Percentiles rank a stretch among this genome's conserved stretches.
Evolutionary conservation across 2,329 filamentous ascomycete genomes (phyloP).

Genomic region (Metarhizium anisopliae): DNA sequence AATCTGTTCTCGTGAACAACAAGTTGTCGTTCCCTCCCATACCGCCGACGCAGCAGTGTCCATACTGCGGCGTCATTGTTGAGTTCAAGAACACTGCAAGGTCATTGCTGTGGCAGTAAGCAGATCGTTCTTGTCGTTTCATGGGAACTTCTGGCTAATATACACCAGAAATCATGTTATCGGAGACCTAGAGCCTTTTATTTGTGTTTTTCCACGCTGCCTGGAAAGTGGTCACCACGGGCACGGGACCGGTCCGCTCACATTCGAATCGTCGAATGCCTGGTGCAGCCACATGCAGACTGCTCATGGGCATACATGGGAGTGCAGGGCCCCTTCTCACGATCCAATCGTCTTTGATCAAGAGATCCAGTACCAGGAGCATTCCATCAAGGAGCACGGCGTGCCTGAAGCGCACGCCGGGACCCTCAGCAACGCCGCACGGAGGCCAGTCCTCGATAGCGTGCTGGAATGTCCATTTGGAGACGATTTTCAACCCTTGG

Average conservation of each 20-base stretch:
- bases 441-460: slow-evolving; percentile 15
- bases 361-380: slow-evolving; percentile 16
- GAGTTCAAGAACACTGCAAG: too few species aligned
- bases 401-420: slow-evolving; percentile 3
- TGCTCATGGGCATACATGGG: slow-evolving; percentile 19
- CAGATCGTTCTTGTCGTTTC: too few species aligned
- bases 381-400: slow-evolving; percentile 15
- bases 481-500: slow-evolving; percentile 16
- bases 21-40: too few species aligned
- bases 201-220: too few species aligned
- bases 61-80: too few species aligned
- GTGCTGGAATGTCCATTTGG: slow-evolving; percentile 18
- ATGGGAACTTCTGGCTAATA: too few species aligned
- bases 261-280: slow-evolving; percentile 13
- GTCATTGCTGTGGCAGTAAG: too few species aligned
- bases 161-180: too few species aligned
- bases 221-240: too few species aligned
- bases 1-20: too few species aligned
- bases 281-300: slow-evolving; percentile 16
- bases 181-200: too few species aligned
- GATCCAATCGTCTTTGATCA: slow-evolving; percentile 16
- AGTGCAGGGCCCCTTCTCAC: slow-evolving; percentile 20
- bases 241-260: slow-evolving; percentile 4
- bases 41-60: too few species aligned
- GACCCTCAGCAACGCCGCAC: slow-evolving; percentile 15